These are phyloP conservation scores for Erysiphe neolycopersici DNA, from an alignment of 2,329 filamentous ascomycete genomes.

Conservation along the genomic window DNA sequence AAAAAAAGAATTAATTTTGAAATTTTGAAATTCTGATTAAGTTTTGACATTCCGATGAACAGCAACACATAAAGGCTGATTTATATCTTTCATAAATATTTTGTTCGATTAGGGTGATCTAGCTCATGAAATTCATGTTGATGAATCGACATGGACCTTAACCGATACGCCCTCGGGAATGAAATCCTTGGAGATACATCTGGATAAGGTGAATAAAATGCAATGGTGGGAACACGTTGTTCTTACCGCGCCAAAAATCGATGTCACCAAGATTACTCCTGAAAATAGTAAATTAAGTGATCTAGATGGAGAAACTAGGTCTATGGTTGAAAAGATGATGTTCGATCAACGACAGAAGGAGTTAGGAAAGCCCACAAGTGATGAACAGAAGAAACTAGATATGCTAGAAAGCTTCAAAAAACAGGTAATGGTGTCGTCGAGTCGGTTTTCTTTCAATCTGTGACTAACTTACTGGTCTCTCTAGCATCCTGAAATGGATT, in stretches of 20 bases:
- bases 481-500: conserved; percentile 40
- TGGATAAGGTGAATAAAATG: conserved; percentile 91
- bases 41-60: not conserved
- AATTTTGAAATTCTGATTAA: too few species aligned
- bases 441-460: not conserved
- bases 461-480: not conserved
- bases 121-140: conserved; percentile 49
- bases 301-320: conserved; percentile 76
- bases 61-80: not conserved
- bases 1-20: not conserved
- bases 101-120: conserved; percentile 42
- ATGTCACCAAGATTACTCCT: conserved; percentile 81
- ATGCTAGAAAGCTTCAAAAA: conserved; percentile 76
- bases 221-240: conserved; percentile 96
- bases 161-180: conserved; percentile 29
- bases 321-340: conserved; percentile 99
- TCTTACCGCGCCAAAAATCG: conserved; percentile 65
- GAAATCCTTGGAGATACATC: conserved; percentile 62
- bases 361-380: conserved; percentile 60
- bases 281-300: conserved; percentile 82
- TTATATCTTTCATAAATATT: not conserved
- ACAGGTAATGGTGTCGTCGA: not conserved
- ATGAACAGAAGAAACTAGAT: conserved; percentile 87
- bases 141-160: conserved; percentile 91
- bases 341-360: conserved; percentile 96